These are phyloP conservation scores for Aspergillus fumigatiaffinis DNA, from an alignment of 2,329 filamentous ascomycete species.

Conservation along the genomic window DNA sequence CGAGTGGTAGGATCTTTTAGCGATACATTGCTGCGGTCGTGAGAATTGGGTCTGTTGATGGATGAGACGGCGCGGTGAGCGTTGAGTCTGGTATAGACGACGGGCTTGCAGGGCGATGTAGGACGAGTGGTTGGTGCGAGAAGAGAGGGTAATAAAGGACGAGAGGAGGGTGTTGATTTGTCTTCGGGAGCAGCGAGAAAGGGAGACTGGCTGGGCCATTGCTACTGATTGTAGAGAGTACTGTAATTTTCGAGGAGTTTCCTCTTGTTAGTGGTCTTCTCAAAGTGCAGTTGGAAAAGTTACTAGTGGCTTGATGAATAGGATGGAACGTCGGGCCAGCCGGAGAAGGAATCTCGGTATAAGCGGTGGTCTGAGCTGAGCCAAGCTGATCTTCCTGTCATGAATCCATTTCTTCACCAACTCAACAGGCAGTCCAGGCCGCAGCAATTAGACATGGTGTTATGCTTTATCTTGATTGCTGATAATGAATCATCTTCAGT, in stretches of 20 bases:
- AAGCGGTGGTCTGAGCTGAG: not conserved
- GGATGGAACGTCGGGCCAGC: not conserved
- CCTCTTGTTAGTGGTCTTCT: not conserved
- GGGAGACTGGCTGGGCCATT: not conserved
- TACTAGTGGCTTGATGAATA: not conserved
- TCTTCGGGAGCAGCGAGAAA: not conserved
- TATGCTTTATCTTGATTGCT: not conserved
- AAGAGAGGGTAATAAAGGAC: not conserved
- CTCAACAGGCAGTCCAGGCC: not conserved
- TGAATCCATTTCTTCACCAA: not conserved
- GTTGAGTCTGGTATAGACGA: not conserved
- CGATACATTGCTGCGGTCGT: not conserved
- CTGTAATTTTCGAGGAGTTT: not conserved
- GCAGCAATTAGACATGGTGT: not conserved
- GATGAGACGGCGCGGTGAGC: not conserved
- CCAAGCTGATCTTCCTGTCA: not conserved
- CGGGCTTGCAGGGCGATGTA: not conserved
- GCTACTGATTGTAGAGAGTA: not conserved
- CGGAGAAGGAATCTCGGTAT: not conserved
- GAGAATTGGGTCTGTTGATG: slow-evolving; percentile 5
- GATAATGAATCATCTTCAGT: not conserved
- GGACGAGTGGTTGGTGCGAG: not conserved
- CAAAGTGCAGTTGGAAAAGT: not conserved
- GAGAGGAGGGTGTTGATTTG: not conserved
- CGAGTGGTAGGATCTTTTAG: slow-evolving; percentile 60